Evolutionary conservation across 176 grass and related monocot species (phyloP), one percentile per base, ranked within the genome.

Genomic region (Oryza coarctata): DNA sequence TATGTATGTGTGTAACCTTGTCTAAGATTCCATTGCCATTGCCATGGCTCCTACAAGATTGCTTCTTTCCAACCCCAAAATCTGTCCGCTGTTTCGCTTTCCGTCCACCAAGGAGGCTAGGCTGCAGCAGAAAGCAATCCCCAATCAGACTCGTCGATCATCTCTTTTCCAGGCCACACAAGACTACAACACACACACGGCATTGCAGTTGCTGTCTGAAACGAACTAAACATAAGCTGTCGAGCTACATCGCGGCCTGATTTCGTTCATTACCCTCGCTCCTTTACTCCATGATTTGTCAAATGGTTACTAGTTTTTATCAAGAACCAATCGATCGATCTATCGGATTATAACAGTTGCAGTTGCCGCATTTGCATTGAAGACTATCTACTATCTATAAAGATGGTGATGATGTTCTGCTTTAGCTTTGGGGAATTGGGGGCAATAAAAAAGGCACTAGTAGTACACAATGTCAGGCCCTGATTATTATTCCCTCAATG

Each of bases 1-100:
- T 38, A 38, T 38, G 3, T 15, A 45, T 40, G 38, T 40, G 7
- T 45, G 43, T 18, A 6, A 82, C 85, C 86, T 82, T 87, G 17
- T 87, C 86, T 55, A 77, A 22, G 65, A 82, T 60, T 0, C n/a
- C 55, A 25, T 60, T 60, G 18, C 6, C 18, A 55, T 55, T 76
- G 86, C 79, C 69, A 25, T 66, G 12, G 6, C 27, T 40, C 35
- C 39, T 57, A 25, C 76, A 35, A 25, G 25, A 79, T 67, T 32
- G 39, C 34, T 26, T 68, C 44, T 11, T 79, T 41, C 18, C 3
- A 20, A 18, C 34, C 1, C 32, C 69, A 6, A 41, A 25, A 60
- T 38, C 23, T 3, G n/a, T 23, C 31, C 39, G 68, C 34, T 12
- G 28, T 58, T 75, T 87, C 5, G n/a, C 15, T n/a, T 23, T 79